phyloP scores from a whole-genome alignment of 2,329 filamentous ascomycete species.

The Tolypocladium guangdongense region DNA sequence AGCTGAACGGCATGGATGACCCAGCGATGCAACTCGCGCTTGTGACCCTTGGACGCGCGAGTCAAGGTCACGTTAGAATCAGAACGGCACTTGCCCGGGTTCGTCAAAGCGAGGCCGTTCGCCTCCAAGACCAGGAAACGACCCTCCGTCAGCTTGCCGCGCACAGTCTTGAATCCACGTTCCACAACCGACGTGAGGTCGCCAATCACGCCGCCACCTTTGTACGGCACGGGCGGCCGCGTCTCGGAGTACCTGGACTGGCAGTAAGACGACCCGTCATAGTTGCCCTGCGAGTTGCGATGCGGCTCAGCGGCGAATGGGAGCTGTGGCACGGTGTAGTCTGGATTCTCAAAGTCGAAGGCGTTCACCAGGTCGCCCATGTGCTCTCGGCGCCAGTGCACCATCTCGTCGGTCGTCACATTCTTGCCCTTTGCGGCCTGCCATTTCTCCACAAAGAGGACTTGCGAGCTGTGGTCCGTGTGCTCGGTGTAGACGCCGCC shows the following conservation, averaged over 20 bases:
- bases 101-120: constrained; percentile 28
- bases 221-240: constrained; percentile 38
- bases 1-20: constrained; percentile 29
- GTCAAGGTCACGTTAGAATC: constrained; percentile 10
- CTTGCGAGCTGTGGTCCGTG: constrained; percentile 43
- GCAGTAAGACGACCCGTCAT: constrained; percentile 34
- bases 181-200: constrained; percentile 32
- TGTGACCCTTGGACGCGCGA: constrained; percentile 11
- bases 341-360: constrained; percentile 36
- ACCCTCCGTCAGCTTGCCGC: constrained; percentile 42
- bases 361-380: constrained; percentile 24
- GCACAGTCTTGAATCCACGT: constrained; percentile 40
- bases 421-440: constrained; percentile 25
- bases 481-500: constrained; percentile 43
- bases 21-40: constrained; percentile 31
- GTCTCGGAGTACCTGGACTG: constrained; percentile 23
- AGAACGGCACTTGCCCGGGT: background rate
- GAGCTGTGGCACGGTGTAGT: constrained; percentile 34
- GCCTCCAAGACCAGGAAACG: constrained; percentile 41
- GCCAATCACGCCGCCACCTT: constrained; percentile 19
- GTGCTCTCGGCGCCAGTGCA: constrained; percentile 18
- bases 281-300: constrained; percentile 28
- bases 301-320: constrained; percentile 33
- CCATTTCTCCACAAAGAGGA: constrained; percentile 42
- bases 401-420: constrained; percentile 20